Conservation (phyloP, 768 basidiomycete genomes). For the Rubroboletus pulcherrimus region DNA sequence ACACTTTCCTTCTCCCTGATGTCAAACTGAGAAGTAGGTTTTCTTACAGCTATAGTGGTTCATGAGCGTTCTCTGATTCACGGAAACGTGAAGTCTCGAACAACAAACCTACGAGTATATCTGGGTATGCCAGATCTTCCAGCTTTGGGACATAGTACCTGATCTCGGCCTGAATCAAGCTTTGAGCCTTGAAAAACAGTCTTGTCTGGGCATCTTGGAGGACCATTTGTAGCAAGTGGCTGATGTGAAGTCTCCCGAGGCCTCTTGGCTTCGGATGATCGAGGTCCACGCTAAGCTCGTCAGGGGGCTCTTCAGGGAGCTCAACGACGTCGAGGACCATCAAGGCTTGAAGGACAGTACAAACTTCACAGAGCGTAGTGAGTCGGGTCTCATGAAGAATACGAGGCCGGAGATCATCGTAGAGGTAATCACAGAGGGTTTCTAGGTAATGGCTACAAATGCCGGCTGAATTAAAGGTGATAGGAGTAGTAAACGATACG, state of each 20-base stretch:
- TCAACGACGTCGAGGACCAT: slow-evolving; percentile 84
- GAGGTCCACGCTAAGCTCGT: slow-evolving; percentile 37
- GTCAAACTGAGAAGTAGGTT: slow-evolving; percentile 41
- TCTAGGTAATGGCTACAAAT: slow-evolving; percentile 78
- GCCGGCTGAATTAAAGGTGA: slow-evolving; percentile 6
- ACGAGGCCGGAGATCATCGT: slow-evolving; percentile 92
- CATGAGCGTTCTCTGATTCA: slow-evolving; percentile 3
- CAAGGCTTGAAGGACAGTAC: slow-evolving; percentile 91
- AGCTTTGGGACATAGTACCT: slow-evolving; percentile 72
- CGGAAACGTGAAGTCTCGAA: not conserved
- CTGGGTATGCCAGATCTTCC: slow-evolving; percentile 85
- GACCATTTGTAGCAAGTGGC: slow-evolving; percentile 80
- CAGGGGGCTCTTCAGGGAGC: slow-evolving; percentile 28
- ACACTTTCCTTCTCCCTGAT: slow-evolving; percentile 66
- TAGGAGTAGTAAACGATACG: not conserved
- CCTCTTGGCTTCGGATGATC: slow-evolving; percentile 37
- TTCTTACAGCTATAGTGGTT: slow-evolving; percentile 40
- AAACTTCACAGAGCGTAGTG: slow-evolving; percentile 87
- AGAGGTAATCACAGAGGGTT: slow-evolving; percentile 87
- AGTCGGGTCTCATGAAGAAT: slow-evolving; percentile 92
- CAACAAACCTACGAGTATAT: slow-evolving; percentile 65
- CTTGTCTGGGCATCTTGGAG: slow-evolving; percentile 95
- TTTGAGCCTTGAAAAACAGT: slow-evolving; percentile 93
- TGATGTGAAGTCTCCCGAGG: slow-evolving; percentile 68
- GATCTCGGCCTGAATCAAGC: slow-evolving; percentile 86